Base-by-base conservation (phyloP, 2,329 filamentous ascomycete species). In the Cadophora gregata region DNA sequence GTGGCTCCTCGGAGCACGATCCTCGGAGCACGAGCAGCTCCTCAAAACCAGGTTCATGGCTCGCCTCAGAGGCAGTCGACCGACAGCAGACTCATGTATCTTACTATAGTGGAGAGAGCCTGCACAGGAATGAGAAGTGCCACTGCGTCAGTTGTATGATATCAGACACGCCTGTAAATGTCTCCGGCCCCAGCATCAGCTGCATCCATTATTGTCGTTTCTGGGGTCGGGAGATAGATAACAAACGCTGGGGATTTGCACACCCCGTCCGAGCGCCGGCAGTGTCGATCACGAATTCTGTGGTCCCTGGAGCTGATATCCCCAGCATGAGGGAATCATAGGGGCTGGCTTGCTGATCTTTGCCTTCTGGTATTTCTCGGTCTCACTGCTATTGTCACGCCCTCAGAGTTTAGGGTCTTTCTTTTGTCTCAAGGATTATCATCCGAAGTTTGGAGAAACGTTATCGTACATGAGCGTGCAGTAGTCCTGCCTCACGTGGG, bases 211-310 rank as follows among this genome's bases (percentile, higher is more conserved):
- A 12, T 14, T 12, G 19, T n/a, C 21, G 14, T 45, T 38, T 27
- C 19, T 47, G 51, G 62, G 62, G 51, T 64, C 27, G 62, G 51
- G 21, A 21, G 25, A 36, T 56, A 14, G 29, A 59, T 38, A 38
- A 36, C 16, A 6, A 19, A 24, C 51, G 25, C 31, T 59, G 42
- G 36, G 33, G 55, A 59, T 59, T 47, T 59, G 16, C 36, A 47
- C 53, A 51, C 19, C 55, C 55, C 62, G 45, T 64, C 55, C 31
- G 62, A 59, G 63, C 63, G 24, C 33, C 62, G 29, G 21, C 36
- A 25, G 4, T 21, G 63, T 59, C 45, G 63, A 64, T 64, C 62
- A 42, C 29, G 45, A 59, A 29, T 36, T 36, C 21, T 38, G 55
- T 64, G 55, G 62, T n/a, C 25, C 55, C 29, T 25, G 51, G 19